Evolutionary conservation across 768 basidiomycete species (phyloP).

Genomic region (Cyclocybe aegerita): DNA sequence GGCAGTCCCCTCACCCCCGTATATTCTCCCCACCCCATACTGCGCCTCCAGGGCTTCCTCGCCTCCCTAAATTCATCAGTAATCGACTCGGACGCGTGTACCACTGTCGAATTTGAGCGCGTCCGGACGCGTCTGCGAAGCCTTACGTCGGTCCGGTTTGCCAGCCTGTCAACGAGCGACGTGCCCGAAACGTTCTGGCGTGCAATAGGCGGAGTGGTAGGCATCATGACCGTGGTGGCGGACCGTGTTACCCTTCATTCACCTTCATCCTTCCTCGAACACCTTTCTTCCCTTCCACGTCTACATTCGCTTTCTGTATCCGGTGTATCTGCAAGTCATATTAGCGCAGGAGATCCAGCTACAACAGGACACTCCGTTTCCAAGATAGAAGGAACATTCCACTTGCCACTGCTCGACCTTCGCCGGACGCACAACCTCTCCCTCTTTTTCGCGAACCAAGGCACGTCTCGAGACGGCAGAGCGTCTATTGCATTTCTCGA

Average conservation of each 20-base stretch:
- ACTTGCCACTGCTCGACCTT: conserved; percentile 14
- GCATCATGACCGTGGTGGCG: conserved; percentile 24
- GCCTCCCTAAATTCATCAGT: background rate
- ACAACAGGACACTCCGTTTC: background rate
- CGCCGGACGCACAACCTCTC: conserved; percentile 10
- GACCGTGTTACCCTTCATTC: conserved; percentile 22
- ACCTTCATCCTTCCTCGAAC: conserved; percentile 23
- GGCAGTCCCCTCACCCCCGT: background rate
- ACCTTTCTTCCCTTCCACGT: conserved; percentile 25
- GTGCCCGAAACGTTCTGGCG: conserved; percentile 27
- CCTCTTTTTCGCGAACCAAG: conserved; percentile 2
- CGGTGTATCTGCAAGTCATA: conserved; percentile 7
- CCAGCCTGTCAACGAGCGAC: conserved; percentile 22
- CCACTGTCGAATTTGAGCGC: conserved; percentile 8
- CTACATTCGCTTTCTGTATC: conserved; percentile 27
- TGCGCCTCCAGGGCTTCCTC: no score
- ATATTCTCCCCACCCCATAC: no score
- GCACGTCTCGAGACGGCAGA: conserved; percentile 7
- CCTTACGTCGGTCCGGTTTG: conserved; percentile 20
- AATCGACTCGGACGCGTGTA: conserved; percentile 1
- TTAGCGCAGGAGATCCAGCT: conserved; percentile 5
- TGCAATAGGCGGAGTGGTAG: conserved; percentile 23
- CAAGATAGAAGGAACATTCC: conserved; percentile 2
- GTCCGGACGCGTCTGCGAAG: conserved; percentile 11
- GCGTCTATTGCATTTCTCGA: conserved; percentile 11